Evolutionary conservation across 1,139 yeast species (phyloP), one percentile per base, ranked within the genome.

Genomic region (Sugiyamaella pinicola): DNA sequence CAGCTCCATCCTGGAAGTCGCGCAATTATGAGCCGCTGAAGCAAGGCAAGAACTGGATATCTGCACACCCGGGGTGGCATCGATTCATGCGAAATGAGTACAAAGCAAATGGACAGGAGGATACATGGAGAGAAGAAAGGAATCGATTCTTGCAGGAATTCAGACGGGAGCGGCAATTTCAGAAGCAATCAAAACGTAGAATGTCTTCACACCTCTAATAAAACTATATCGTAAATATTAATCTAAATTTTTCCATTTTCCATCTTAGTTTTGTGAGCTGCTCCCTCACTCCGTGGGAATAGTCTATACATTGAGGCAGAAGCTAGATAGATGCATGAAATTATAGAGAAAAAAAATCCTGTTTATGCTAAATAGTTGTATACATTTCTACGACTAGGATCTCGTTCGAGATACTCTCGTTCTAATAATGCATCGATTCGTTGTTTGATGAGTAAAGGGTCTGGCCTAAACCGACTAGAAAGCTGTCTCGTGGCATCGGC

Each of bases 361-460:
- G 22, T 38, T 29, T 58, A 64, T 47, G 96, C 95, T 58, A 89
- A 73, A 67, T 91, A 91, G 60, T 84, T 85, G 68, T 88, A 91
- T 10, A 82, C 56, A 46, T 77, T 75, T 53, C 83, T 72, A 58
- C 85, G 83, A 0, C 79, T 79, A 0, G 79, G 80, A 64, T 85
- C 90, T 62, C 96, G 79, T 58, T 82, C 83, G 48, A 93, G 68
- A 65, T 90, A 93, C 64, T 91, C 98, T 60, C 87, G 81, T 55
- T 88, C 96, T 33, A 93, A 75, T 58, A 93, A 73, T 26, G 82
- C 85, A 58, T 87, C 95, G n/a, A 93, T 79, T 50, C 96, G 80
- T 58, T 79, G 82, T 66, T 89, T 89, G 58, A 93, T 85, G 57
- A 84, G 72, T 13, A 74, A 70, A 9, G 86, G 83, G 55, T 82